Conservation (phyloP, 2,329 filamentous ascomycete species). For the Curvularia sp. region DNA sequence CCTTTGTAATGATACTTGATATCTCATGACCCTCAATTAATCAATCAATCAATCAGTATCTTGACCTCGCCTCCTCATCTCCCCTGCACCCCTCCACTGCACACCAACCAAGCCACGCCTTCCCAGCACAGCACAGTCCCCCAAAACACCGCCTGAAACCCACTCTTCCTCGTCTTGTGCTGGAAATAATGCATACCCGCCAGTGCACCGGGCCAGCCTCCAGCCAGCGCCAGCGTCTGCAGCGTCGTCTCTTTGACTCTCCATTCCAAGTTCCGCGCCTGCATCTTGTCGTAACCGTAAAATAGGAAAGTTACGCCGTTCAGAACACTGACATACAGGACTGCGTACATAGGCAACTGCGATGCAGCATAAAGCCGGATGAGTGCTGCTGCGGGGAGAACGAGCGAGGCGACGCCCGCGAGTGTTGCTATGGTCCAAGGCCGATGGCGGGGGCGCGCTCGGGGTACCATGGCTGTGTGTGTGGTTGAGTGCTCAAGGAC, state of each 20-base stretch:
- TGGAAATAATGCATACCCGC: constrained; percentile 47
- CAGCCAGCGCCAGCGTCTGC: constrained; percentile 37
- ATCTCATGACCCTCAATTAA: constrained; percentile 2
- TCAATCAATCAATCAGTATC: constrained; percentile 3
- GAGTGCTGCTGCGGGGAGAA: constrained; percentile 64
- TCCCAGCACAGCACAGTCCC: constrained; percentile 41
- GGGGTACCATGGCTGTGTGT: constrained; percentile 15
- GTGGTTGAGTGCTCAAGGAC: neutral
- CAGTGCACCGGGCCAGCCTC: constrained; percentile 47
- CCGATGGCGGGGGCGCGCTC: constrained; percentile 27
- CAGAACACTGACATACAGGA: constrained; percentile 28
- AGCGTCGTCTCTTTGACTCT: constrained; percentile 42
- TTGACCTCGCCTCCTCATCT: constrained; percentile 5
- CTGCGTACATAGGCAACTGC: constrained; percentile 21
- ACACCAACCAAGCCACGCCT: constrained; percentile 31
- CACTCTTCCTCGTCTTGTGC: constrained; percentile 45
- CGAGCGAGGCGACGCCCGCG: constrained; percentile 48
- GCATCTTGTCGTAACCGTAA: constrained; percentile 49
- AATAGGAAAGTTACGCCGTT: constrained; percentile 39
- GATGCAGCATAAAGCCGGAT: constrained; percentile 41
- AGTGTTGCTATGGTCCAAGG: constrained; percentile 37
- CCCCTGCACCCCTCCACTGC: constrained; percentile 21
- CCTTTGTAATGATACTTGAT: neutral
- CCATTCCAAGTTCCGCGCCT: constrained; percentile 42
- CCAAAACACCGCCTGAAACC: constrained; percentile 44